These are phyloP conservation scores for Trichoderma sp. DNA, from an alignment of 2,329 filamentous ascomycete species.

Conservation along the genomic window DNA sequence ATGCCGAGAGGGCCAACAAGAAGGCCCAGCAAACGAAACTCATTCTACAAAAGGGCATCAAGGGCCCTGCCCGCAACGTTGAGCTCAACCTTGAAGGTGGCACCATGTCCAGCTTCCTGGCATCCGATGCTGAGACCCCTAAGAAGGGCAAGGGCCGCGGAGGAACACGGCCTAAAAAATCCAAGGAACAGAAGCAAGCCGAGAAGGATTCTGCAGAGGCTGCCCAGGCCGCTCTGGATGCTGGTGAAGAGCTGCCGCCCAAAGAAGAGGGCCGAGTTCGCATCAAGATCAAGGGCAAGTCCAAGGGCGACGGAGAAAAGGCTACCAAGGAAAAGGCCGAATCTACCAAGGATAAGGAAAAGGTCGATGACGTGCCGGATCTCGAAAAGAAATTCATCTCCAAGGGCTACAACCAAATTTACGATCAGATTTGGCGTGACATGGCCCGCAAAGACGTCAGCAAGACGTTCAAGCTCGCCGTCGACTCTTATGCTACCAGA, in stretches of 20 bases:
- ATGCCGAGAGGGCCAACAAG: conserved; percentile 87
- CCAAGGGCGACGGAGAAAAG: conserved; percentile 46
- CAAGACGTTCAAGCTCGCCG: conserved; percentile 87
- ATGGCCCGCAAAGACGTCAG: conserved; percentile 90
- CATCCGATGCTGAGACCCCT: conserved; percentile 57
- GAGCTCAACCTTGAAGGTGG: conserved; percentile 83
- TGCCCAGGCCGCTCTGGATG: conserved; percentile 80
- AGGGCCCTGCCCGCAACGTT: conserved; percentile 68
- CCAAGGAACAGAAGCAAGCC: conserved; percentile 81
- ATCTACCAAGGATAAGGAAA: conserved; percentile 55
- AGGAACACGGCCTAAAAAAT: conserved; percentile 80
- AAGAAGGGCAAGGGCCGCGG: conserved; percentile 57
- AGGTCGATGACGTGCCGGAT: conserved; percentile 52
- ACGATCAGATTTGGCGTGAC: conserved; percentile 96
- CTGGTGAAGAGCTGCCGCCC: conserved; percentile 67
- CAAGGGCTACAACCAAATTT: conserved; percentile 94
- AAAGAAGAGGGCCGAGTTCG: conserved; percentile 63
- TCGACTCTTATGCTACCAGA: conserved; percentile 81
- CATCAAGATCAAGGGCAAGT: conserved; percentile 61
- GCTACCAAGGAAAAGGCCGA: conserved; percentile 48
- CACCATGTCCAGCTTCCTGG: conserved; percentile 81
- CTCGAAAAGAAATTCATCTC: conserved; percentile 73
- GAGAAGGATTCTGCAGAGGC: conserved; percentile 82
- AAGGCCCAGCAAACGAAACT: conserved; percentile 90
- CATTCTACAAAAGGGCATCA: conserved; percentile 83